Evolutionary conservation across 805 yeast genomes (phyloP).

Genomic region (Candida nonsorbophila): DNA sequence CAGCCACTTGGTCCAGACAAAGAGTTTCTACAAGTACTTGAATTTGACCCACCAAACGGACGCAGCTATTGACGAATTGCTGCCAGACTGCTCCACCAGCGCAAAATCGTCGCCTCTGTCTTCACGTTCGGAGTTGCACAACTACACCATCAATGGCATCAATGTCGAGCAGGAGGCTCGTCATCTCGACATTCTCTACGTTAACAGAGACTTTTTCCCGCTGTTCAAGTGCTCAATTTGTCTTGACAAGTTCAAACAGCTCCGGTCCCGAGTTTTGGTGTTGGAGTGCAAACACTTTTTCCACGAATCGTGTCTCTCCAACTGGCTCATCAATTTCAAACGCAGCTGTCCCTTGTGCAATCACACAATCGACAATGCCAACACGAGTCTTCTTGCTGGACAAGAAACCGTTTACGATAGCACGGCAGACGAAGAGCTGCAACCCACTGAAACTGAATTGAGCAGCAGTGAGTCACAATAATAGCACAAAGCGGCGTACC

Average conservation of each 20-base stretch:
- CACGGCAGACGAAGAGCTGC: conserved; percentile 15
- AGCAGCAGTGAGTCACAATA: neutral
- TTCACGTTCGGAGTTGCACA: conserved; percentile 14
- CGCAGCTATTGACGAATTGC: conserved; percentile 4
- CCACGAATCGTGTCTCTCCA: conserved; percentile 53
- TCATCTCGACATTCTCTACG: conserved; percentile 16
- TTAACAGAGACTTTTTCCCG: conserved; percentile 31
- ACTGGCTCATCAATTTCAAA: conserved; percentile 53
- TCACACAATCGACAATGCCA: conserved; percentile 9
- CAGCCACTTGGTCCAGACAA: conserved; percentile 27
- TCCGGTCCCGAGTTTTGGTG: conserved; percentile 43
- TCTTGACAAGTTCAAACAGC: conserved; percentile 46
- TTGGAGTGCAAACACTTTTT: conserved; percentile 59
- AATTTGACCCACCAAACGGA: conserved; percentile 24
- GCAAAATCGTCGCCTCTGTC: conserved; percentile 2
- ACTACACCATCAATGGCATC: conserved; percentile 38
- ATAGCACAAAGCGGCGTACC: no score
- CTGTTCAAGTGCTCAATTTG: conserved; percentile 58
- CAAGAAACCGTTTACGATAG: conserved; percentile 15
- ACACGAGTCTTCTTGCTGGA: conserved; percentile 13
- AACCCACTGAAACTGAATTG: no score
- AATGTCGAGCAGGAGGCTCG: conserved; percentile 16
- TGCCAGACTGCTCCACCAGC: conserved; percentile 2
- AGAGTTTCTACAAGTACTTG: conserved; percentile 23
- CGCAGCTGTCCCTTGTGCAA: conserved; percentile 60